Evolutionary conservation across 306 rosid species (phyloP).

Genomic region (Cicer judaicum): DNA sequence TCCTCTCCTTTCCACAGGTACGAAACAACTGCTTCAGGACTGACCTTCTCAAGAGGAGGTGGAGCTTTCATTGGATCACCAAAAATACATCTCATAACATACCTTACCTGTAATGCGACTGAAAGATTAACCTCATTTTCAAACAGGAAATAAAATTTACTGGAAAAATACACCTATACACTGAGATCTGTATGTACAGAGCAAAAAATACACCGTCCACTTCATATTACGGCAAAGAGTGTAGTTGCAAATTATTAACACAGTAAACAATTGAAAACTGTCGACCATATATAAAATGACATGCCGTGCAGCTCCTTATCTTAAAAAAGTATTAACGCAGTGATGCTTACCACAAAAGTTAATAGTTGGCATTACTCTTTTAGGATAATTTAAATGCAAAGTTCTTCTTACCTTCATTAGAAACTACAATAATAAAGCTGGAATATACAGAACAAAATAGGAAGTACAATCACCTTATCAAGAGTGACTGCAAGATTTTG

Average conservation of each 20-base stretch:
- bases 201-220: neutral
- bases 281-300: conserved; percentile 27
- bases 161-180: conserved; percentile 14
- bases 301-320: conserved; percentile 25
- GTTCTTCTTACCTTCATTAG: conserved; percentile 1
- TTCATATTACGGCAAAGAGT: neutral
- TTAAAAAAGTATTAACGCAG: conserved; percentile 7
- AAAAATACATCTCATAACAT: conserved; percentile 87
- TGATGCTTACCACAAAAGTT: neutral
- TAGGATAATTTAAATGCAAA: conserved; percentile 9
- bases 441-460: conserved; percentile 13
- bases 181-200: conserved; percentile 21
- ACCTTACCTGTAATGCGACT: conserved; percentile 74
- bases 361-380: conserved; percentile 3
- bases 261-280: conserved; percentile 19
- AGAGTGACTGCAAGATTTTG: conserved; percentile 98
- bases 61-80: conserved; percentile 92
- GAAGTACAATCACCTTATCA: conserved; percentile 74
- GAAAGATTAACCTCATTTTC: conserved; percentile 33
- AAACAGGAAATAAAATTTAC: conserved; percentile 38
- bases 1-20: conserved; percentile 95
- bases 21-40: conserved; percentile 74
- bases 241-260: conserved; percentile 11
- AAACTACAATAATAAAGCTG: conserved; percentile 13
- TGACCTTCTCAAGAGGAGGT: conserved; percentile 93